Percentiles rank a stretch among this genome's conserved stretches.
These are phyloP conservation scores for Penicillium sp. DNA, from an alignment of 2,329 filamentous ascomycete genomes.

Conservation along the genomic window DNA sequence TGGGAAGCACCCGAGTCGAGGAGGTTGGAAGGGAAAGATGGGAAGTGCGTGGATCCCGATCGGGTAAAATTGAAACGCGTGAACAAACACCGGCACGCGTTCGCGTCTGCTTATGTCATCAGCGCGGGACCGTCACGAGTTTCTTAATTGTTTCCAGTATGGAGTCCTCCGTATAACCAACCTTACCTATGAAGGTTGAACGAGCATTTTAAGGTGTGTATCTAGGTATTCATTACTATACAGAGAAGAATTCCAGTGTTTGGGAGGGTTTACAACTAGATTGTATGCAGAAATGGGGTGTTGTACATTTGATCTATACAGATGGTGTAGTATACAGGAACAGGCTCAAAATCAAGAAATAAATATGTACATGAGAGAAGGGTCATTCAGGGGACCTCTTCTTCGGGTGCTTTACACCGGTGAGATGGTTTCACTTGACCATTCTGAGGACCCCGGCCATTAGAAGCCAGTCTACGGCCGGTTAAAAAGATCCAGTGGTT, in stretches of 20 bases:
- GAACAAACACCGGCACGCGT: slow-evolving; percentile 13
- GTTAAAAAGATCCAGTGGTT: background rate
- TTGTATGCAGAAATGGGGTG: background rate
- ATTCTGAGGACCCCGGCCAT: background rate
- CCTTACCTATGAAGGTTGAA: too few relatives aligned
- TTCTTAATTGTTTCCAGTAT: too few relatives aligned
- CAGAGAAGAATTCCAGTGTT: too few relatives aligned
- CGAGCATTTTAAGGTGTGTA: too few relatives aligned
- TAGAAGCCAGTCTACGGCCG: background rate
- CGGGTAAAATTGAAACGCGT: slow-evolving; percentile 38
- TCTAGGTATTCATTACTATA: too few relatives aligned
- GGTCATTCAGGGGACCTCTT: background rate
- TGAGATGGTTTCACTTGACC: background rate
- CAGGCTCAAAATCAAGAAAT: background rate
- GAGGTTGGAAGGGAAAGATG: slow-evolving; percentile 17
- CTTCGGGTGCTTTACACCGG: background rate
- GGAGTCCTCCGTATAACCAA: too few relatives aligned
- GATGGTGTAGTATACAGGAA: background rate
- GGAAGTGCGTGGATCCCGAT: slow-evolving; percentile 29
- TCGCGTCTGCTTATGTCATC: slow-evolving; percentile 24
- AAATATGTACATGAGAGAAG: background rate
- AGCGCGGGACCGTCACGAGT: background rate
- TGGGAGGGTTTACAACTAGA: too few relatives aligned
- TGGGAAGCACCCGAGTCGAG: slow-evolving; percentile 15
- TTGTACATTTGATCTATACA: slow-evolving; percentile 3